Conservation (phyloP, 1,139 yeast species). For the Candida sp. region DNA sequence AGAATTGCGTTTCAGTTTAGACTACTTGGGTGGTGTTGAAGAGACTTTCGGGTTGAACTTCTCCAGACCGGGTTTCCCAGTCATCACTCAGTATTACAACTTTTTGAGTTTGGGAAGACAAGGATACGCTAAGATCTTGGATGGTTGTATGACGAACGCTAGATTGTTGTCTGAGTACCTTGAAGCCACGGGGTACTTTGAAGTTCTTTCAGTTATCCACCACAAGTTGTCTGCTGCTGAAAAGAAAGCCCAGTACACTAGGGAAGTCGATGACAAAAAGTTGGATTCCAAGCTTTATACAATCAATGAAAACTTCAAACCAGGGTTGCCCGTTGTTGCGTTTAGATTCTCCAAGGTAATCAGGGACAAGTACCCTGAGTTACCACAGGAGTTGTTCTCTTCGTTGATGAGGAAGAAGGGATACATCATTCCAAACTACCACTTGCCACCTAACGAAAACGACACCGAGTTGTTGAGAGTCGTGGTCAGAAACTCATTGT, state of each 20-base stretch:
- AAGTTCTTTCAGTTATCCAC: slow-evolving; percentile 80
- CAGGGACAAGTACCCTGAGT: slow-evolving; percentile 65
- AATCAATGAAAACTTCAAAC: slow-evolving; percentile 51
- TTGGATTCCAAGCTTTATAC: slow-evolving; percentile 8
- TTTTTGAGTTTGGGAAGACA: slow-evolving; percentile 70
- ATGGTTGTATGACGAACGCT: slow-evolving; percentile 68
- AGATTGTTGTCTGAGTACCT: slow-evolving; percentile 67
- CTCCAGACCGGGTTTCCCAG: slow-evolving; percentile 93
- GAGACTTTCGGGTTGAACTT: slow-evolving; percentile 87
- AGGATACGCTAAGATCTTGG: slow-evolving; percentile 71
- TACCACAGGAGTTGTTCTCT: slow-evolving; percentile 85
- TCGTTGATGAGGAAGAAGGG: slow-evolving; percentile 79
- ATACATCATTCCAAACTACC: slow-evolving; percentile 91
- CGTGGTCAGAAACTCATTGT: slow-evolving; percentile 77
- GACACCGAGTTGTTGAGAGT: slow-evolving; percentile 78
- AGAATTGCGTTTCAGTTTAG: slow-evolving; percentile 68
- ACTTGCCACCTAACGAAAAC: slow-evolving; percentile 64
- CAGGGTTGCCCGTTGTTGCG: slow-evolving; percentile 92
- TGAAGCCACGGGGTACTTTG: slow-evolving; percentile 70
- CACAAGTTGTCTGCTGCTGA: slow-evolving; percentile 37
- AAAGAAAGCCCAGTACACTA: slow-evolving; percentile 25
- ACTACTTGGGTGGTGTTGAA: slow-evolving; percentile 89
- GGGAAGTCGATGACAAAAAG: slow-evolving; percentile 9
- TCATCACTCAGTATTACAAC: slow-evolving; percentile 85
- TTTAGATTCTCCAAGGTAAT: slow-evolving; percentile 72